phyloP scores from a whole-genome alignment of 352 stramenopile species.

The Pythium rishiriense region DNA sequence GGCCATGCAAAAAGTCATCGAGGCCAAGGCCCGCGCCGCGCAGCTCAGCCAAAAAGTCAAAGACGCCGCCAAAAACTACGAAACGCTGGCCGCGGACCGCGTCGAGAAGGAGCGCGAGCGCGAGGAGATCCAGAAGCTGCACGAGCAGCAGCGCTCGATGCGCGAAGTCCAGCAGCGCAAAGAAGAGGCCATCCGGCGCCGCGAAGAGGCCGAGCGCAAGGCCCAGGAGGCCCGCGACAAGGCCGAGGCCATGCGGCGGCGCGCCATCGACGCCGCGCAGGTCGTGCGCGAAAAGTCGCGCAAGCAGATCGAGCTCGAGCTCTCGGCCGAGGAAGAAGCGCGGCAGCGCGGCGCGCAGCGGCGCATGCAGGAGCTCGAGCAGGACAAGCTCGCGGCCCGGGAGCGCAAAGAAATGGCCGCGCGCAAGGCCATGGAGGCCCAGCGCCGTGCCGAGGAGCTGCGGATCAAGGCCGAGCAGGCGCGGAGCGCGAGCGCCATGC shows the following conservation, averaged over 20 bases:
- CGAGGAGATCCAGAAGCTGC: slow-evolving; percentile 41
- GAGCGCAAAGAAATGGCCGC: slow-evolving; percentile 46
- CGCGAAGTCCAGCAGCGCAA: slow-evolving; percentile 53
- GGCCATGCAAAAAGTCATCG: slow-evolving; percentile 75
- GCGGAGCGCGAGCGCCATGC: slow-evolving; percentile 31
- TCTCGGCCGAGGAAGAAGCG: slow-evolving; percentile 58
- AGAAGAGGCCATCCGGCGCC: slow-evolving; percentile 60
- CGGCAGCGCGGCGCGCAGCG: slow-evolving; percentile 43
- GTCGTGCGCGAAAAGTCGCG: slow-evolving; percentile 67
- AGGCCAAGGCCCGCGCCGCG: slow-evolving; percentile 62
- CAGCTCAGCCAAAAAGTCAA: slow-evolving; percentile 66
- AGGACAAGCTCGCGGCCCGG: slow-evolving; percentile 44
- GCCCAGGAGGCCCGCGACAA: slow-evolving; percentile 55
- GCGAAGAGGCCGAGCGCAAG: slow-evolving; percentile 67
- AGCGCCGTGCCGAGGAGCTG: slow-evolving; percentile 57
- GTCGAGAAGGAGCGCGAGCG: slow-evolving; percentile 53
- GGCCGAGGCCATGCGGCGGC: slow-evolving; percentile 60
- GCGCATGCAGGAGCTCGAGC: slow-evolving; percentile 52
- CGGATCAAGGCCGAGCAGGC: slow-evolving; percentile 53
- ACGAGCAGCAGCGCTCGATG: slow-evolving; percentile 45
- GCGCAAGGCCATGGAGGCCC: slow-evolving; percentile 54
- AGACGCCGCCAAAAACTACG: slow-evolving; percentile 55
- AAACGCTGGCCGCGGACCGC: slow-evolving; percentile 58
- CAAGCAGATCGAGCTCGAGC: slow-evolving; percentile 62
- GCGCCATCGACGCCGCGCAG: slow-evolving; percentile 65